phyloP scores from a whole-genome alignment of 352 stramenopile species.

The Phytopythium litorale region DNA sequence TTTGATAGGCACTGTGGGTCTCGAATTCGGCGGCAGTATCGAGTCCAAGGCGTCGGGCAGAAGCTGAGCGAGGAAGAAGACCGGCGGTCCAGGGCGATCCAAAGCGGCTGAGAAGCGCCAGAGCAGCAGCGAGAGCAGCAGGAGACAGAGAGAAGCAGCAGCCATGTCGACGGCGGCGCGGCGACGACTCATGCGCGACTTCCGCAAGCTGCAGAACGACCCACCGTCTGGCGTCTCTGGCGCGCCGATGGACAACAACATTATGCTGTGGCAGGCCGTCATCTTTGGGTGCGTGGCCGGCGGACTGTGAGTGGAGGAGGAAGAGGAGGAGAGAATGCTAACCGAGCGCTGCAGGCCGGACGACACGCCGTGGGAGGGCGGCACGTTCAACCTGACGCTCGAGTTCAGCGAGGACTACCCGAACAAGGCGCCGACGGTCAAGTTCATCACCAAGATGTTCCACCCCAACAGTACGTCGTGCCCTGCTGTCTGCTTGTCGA shows the following conservation, averaged over 20 bases:
- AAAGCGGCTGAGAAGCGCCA: background rate
- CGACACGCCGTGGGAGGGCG: constrained; percentile 98
- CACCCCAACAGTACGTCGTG: constrained; percentile 94
- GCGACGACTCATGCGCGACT: constrained; percentile 96
- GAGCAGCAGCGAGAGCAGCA: background rate
- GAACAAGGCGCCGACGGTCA: constrained; percentile 98
- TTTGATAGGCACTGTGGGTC: constrained; percentile 1
- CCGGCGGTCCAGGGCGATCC: background rate
- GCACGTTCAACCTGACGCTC: constrained; percentile 97
- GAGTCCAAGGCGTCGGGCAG: background rate
- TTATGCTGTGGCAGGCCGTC: constrained; percentile 95
- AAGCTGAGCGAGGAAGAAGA: background rate
- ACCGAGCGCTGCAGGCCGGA: constrained; percentile 85
- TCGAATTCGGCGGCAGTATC: background rate
- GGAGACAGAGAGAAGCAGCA: background rate
- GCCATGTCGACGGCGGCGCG: constrained; percentile 94
- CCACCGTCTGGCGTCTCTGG: constrained; percentile 96
- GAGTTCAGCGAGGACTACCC: constrained; percentile 99
- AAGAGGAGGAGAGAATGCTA: too few species aligned
- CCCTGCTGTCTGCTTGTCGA: background rate
- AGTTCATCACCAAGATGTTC: constrained; percentile 99
- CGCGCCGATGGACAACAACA: constrained; percentile 98
- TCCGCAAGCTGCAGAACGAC: constrained; percentile 98
- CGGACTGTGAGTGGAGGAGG: too few species aligned
- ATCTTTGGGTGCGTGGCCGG: constrained; percentile 76